Percentiles rank a stretch among this genome's conserved stretches.
Evolutionary conservation across 2,329 filamentous ascomycete genomes (phyloP).

Genomic region (Nemania sp.): DNA sequence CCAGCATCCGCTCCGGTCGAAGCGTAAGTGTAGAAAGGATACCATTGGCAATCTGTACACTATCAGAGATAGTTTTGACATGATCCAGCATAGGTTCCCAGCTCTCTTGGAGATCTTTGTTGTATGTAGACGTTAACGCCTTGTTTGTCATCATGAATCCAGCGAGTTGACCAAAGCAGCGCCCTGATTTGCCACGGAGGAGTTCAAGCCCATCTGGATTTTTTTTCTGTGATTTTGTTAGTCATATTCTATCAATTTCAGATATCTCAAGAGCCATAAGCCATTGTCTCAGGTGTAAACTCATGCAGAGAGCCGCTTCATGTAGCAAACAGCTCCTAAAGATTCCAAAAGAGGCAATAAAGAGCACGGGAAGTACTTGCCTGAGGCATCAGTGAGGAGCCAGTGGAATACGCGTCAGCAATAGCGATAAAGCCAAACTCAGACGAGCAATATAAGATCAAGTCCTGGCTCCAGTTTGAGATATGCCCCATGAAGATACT

Average conservation of each 20-base stretch:
- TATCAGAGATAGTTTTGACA: constrained; percentile 79
- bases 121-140: constrained; percentile 68
- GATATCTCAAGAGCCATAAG: constrained; percentile 6
- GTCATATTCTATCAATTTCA: constrained; percentile 9
- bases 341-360: constrained; percentile 7
- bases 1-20: constrained; percentile 75
- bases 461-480: constrained; percentile 79
- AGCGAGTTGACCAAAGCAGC: constrained; percentile 75
- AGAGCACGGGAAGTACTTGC: constrained; percentile 10
- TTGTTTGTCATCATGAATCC: constrained; percentile 59
- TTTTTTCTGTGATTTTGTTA: constrained; percentile 1
- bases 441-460: constrained; percentile 78
- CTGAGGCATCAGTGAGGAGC: constrained; percentile 13
- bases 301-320: constrained; percentile 6
- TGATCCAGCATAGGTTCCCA: constrained; percentile 82
- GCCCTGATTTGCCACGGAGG: constrained; percentile 75
- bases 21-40: constrained; percentile 74
- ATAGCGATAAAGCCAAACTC: constrained; percentile 71
- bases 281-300: constrained; percentile 3
- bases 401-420: constrained; percentile 75
- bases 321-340: constrained; percentile 7
- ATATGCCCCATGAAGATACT: constrained; percentile 79
- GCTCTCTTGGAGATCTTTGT: constrained; percentile 85
- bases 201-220: constrained; percentile 70
- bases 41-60: constrained; percentile 79